phyloP scores from a whole-genome alignment of 441 rosid genomes.

The Pelargonium myrrhifolium region DNA sequence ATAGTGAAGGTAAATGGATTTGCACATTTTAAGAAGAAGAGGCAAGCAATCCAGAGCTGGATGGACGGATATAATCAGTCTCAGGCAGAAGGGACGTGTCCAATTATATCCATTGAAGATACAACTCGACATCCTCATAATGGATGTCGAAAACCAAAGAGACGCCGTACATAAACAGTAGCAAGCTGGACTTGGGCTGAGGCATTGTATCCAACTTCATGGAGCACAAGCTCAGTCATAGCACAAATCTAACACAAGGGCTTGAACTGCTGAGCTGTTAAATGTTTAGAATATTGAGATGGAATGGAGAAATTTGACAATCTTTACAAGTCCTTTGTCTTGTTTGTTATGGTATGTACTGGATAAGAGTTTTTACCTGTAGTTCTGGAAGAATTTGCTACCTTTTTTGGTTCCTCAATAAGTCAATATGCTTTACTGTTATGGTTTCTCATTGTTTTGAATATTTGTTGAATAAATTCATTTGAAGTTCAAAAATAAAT shows the following conservation, averaged over 20 bases:
- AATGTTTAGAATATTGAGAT: not conserved
- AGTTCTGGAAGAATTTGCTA: not conserved
- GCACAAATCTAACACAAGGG: not conserved
- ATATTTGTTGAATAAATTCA: too few relatives aligned
- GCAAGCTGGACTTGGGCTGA: not conserved
- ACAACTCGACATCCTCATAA: constrained; percentile 71
- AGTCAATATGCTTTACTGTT: not conserved
- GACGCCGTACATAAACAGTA: constrained; percentile 46
- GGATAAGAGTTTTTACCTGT: not conserved
- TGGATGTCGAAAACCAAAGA: constrained; percentile 72
- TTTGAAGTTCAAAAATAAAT: too few relatives aligned
- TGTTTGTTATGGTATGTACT: not conserved
- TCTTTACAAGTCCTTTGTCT: not conserved
- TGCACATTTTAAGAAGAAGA: constrained; percentile 64
- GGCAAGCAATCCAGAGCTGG: constrained; percentile 62
- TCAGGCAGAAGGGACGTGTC: constrained; percentile 33
- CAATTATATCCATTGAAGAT: constrained; percentile 66
- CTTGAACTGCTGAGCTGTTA: not conserved
- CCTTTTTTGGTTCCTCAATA: not conserved
- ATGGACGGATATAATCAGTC: constrained; percentile 53
- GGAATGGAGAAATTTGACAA: not conserved
- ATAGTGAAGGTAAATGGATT: constrained; percentile 79
- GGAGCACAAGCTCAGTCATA: not conserved
- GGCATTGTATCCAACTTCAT: not conserved
- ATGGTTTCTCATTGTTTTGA: too few relatives aligned